These are phyloP conservation scores for Fusarium sp. DNA, from an alignment of 2,329 filamentous ascomycete genomes.

Conservation along the genomic window DNA sequence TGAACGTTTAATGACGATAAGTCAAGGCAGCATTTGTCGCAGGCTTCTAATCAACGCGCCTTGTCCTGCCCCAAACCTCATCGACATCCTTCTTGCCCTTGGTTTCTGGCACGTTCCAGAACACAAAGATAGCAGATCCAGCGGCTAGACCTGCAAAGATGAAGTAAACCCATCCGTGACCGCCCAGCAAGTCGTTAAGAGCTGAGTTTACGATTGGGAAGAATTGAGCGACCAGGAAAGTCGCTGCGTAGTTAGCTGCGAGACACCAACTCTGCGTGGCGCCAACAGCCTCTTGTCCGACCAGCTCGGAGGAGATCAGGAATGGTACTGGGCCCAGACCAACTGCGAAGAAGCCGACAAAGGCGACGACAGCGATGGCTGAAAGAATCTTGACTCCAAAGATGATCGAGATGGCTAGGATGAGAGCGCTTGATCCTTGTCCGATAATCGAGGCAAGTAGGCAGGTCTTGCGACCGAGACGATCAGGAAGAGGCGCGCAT, in stretches of 20 bases:
- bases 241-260: slow-evolving; percentile 87
- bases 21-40: not conserved
- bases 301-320: slow-evolving; percentile 90
- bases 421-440: slow-evolving; percentile 81
- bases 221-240: slow-evolving; percentile 92
- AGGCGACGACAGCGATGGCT: slow-evolving; percentile 81
- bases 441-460: slow-evolving; percentile 84
- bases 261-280: slow-evolving; percentile 90
- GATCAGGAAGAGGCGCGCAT: slow-evolving; percentile 86
- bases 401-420: slow-evolving; percentile 83
- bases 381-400: slow-evolving; percentile 78
- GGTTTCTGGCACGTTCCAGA: slow-evolving; percentile 83
- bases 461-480: slow-evolving; percentile 85
- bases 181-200: slow-evolving; percentile 70
- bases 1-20: not conserved
- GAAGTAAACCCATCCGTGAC: slow-evolving; percentile 86
- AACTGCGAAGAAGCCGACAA: slow-evolving; percentile 89
- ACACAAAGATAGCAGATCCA: slow-evolving; percentile 76
- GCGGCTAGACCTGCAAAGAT: slow-evolving; percentile 83
- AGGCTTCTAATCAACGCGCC: slow-evolving; percentile 57
- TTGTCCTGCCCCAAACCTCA: slow-evolving; percentile 86
- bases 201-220: slow-evolving; percentile 87
- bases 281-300: slow-evolving; percentile 88
- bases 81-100: slow-evolving; percentile 84
- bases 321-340: slow-evolving; percentile 95